phyloP scores from a whole-genome alignment of 2,329 filamentous ascomycete species.

The Coniella vitis region DNA sequence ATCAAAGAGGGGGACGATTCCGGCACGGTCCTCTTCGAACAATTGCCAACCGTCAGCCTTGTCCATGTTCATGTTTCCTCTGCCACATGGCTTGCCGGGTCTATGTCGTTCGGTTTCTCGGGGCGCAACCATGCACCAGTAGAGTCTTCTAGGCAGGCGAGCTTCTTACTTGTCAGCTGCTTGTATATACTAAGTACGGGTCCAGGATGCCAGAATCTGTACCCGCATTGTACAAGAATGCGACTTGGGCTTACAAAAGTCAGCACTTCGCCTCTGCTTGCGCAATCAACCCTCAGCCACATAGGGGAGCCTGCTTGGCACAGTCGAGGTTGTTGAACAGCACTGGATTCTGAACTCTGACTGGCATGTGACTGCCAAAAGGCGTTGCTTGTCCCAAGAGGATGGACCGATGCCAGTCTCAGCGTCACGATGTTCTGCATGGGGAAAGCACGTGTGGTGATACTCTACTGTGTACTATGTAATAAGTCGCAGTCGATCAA shows the following conservation, averaged over 20 bases:
- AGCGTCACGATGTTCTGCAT: no score
- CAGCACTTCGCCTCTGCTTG: slow-evolving; percentile 13
- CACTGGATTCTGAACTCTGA: no score
- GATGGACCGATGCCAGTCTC: not conserved
- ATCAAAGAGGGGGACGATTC: not conserved
- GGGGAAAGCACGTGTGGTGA: no score
- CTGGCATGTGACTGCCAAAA: not conserved
- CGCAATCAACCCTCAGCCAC: slow-evolving; percentile 9
- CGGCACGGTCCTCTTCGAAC: not conserved
- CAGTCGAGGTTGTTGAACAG: not conserved
- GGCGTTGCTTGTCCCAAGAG: no score
- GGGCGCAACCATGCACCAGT: no score
- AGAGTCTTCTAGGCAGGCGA: not conserved
- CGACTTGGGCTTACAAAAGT: not conserved
- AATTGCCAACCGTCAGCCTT: slow-evolving; percentile 5
- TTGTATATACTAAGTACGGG: not conserved
- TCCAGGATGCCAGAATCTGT: no score
- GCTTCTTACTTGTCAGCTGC: not conserved
- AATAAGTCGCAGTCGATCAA: no score
- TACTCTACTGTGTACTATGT: no score
- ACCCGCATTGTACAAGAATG: no score
- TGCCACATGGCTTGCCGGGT: not conserved
- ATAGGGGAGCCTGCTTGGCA: slow-evolving; percentile 10
- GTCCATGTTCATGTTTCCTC: not conserved
- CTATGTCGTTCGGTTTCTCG: not conserved